Percentiles rank a stretch among this genome's conserved stretches.
Conservation (phyloP, 2,329 filamentous ascomycete species). For the Rosellinia necatrix region DNA sequence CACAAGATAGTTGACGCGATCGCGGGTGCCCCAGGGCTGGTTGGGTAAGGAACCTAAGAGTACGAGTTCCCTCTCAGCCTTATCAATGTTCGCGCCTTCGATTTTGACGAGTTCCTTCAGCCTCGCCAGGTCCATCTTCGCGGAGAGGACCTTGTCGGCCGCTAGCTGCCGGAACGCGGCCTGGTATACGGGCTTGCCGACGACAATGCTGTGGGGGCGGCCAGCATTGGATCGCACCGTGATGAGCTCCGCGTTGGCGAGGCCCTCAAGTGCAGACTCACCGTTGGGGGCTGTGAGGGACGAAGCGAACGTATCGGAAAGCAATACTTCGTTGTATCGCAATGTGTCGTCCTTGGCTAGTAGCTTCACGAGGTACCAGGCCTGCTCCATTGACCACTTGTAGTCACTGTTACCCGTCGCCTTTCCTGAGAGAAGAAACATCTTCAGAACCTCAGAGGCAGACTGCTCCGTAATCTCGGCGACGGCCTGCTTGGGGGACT, state of each 20-base stretch:
- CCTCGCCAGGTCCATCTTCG: slow-evolving; percentile 73
- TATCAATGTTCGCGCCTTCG: slow-evolving; percentile 75
- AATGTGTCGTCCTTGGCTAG: slow-evolving; percentile 72
- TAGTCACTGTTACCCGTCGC: slow-evolving; percentile 48
- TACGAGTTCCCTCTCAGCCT: slow-evolving; percentile 77
- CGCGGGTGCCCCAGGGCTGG: slow-evolving; percentile 69
- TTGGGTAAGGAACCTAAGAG: slow-evolving; percentile 72
- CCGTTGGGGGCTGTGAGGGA: slow-evolving; percentile 62
- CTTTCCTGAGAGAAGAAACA: slow-evolving; percentile 75
- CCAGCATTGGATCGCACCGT: slow-evolving; percentile 72
- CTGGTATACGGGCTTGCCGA: slow-evolving; percentile 86
- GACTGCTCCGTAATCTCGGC: slow-evolving; percentile 87
- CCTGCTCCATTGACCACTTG: slow-evolving; percentile 82
- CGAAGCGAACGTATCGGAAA: slow-evolving; percentile 74
- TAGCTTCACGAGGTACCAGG: slow-evolving; percentile 83
- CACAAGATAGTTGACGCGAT: slow-evolving; percentile 73
- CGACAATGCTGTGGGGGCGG: slow-evolving; percentile 75
- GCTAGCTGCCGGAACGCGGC: slow-evolving; percentile 78
- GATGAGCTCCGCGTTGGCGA: slow-evolving; percentile 87
- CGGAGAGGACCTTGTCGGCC: slow-evolving; percentile 72
- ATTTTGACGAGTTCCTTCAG: slow-evolving; percentile 70
- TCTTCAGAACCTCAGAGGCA: slow-evolving; percentile 88
- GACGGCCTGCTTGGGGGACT: slow-evolving; percentile 79
- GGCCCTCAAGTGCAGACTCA: slow-evolving; percentile 75
- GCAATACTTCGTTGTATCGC: slow-evolving; percentile 83